Conservation (phyloP, 2,329 filamentous ascomycete genomes). For the Fusarium musae region DNA sequence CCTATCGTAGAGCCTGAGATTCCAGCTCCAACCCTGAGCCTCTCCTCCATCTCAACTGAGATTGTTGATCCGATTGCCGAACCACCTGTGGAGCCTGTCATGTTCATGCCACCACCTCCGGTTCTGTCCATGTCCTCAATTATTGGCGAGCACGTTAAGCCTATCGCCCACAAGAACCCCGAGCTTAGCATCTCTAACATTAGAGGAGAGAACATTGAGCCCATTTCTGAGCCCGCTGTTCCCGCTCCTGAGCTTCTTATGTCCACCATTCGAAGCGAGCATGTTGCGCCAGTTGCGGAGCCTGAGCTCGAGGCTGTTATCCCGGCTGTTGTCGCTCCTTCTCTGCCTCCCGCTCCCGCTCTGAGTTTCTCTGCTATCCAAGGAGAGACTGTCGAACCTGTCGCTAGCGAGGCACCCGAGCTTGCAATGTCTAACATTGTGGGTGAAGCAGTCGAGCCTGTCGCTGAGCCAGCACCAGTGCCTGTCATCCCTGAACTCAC, state of each 20-base stretch:
- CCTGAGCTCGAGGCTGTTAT: conserved; percentile 8
- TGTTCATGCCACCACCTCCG: conserved; percentile 34
- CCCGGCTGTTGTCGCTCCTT: conserved; percentile 8
- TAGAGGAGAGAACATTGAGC: conserved; percentile 42
- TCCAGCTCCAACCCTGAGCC: conserved; percentile 33
- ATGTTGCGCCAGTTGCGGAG: conserved; percentile 34
- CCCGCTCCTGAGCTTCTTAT: conserved; percentile 23
- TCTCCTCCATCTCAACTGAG: conserved; percentile 33
- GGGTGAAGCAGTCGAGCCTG: conserved; percentile 28
- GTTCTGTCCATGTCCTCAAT: conserved; percentile 31
- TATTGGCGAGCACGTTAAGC: conserved; percentile 41
- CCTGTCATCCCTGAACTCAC: conserved; percentile 29
- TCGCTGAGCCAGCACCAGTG: conserved; percentile 11
- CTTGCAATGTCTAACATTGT: conserved; percentile 26
- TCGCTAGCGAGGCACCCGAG: conserved; percentile 15
- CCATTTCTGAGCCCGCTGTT: conserved; percentile 16
- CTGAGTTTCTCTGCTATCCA: conserved; percentile 38
- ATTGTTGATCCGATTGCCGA: conserved; percentile 33
- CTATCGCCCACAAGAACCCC: conserved; percentile 34
- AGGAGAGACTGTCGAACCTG: conserved; percentile 37
- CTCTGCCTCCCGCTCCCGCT: conserved; percentile 23
- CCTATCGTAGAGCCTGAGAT: conserved; percentile 31
- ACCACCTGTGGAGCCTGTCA: conserved; percentile 39
- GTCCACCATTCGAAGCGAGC: conserved; percentile 36
- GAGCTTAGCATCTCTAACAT: conserved; percentile 38